A percentile compares a stretch with the other conserved stretches of the same genome.
These are phyloP conservation scores for Gracilaria gracilis DNA, from an alignment of 23 red algal genomes.

Conservation along the genomic window DNA sequence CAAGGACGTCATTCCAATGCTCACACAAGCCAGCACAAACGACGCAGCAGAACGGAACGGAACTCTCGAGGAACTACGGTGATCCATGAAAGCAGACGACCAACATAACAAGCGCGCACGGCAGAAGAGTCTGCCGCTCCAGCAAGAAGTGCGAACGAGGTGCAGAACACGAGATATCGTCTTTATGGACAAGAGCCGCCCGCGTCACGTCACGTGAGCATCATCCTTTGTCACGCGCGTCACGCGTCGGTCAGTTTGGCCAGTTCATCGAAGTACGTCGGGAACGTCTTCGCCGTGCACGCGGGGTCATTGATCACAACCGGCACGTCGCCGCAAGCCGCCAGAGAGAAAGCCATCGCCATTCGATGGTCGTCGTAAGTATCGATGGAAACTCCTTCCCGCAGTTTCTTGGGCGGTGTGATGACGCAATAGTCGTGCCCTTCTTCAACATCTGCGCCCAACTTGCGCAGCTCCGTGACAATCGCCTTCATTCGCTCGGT, in stretches of 20 bases:
- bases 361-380: slow-evolving; percentile 99
- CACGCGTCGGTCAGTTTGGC: slow-evolving; percentile 12
- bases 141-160: no score
- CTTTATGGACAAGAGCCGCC: not conserved
- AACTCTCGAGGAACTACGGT: no score
- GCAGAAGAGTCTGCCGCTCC: no score
- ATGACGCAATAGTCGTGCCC: slow-evolving; percentile 93
- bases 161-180: no score
- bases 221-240: not conserved
- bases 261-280: slow-evolving; percentile 93
- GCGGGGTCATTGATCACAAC: slow-evolving; percentile 90
- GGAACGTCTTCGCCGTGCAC: slow-evolving; percentile 97
- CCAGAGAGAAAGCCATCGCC: slow-evolving; percentile 98
- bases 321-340: slow-evolving; percentile 84
- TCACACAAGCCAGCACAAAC: not conserved
- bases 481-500: slow-evolving; percentile 99
- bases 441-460: slow-evolving; percentile 94
- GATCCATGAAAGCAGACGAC: not conserved
- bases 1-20: not conserved
- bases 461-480: slow-evolving; percentile 92
- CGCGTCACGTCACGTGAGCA: not conserved
- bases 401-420: slow-evolving; percentile 61
- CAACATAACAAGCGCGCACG: not conserved
- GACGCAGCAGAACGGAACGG: not conserved
- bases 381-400: slow-evolving; percentile 67